These are phyloP conservation scores for Aspergillus funiculosus DNA, from an alignment of 495 filamentous ascomycete species.

Conservation along the genomic window DNA sequence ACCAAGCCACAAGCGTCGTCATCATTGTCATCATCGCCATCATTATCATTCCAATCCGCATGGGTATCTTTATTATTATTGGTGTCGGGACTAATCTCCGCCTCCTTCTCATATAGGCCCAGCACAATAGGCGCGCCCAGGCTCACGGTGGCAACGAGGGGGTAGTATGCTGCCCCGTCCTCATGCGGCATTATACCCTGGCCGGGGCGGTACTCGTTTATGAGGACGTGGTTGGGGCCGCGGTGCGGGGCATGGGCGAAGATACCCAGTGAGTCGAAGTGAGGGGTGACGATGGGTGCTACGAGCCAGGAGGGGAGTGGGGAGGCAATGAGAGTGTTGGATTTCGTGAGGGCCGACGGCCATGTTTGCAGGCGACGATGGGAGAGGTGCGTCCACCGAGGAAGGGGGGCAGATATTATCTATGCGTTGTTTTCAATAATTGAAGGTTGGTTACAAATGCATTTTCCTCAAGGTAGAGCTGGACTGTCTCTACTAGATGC, in stretches of 20 bases:
- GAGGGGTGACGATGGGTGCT: slow-evolving; percentile 57
- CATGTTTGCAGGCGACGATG: slow-evolving; percentile 87
- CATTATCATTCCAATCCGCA: not conserved
- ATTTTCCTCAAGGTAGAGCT: too few species aligned
- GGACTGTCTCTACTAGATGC: too few species aligned
- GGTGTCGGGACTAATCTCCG: slow-evolving; percentile 24
- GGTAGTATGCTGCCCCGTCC: slow-evolving; percentile 81
- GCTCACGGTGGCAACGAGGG: slow-evolving; percentile 85
- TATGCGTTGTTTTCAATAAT: slow-evolving; percentile 64
- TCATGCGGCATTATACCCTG: slow-evolving; percentile 97
- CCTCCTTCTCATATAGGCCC: slow-evolving; percentile 64
- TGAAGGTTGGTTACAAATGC: too few species aligned
- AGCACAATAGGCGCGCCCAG: slow-evolving; percentile 71
- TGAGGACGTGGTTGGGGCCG: slow-evolving; percentile 81
- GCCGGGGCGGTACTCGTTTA: slow-evolving; percentile 85
- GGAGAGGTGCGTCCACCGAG: slow-evolving; percentile 77
- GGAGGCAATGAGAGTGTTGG: slow-evolving; percentile 67
- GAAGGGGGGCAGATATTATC: slow-evolving; percentile 56
- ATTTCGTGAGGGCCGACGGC: slow-evolving; percentile 69
- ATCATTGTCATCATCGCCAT: slow-evolving; percentile 24
- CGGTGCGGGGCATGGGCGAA: slow-evolving; percentile 68
- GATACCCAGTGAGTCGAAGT: slow-evolving; percentile 54
- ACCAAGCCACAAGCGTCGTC: too few species aligned
- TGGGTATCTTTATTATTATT: not conserved
- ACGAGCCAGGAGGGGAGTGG: slow-evolving; percentile 74